Percentiles rank a stretch among this genome's conserved stretches.
Conservation (phyloP, 305 asterid species). For the Fraxinus velutina region DNA sequence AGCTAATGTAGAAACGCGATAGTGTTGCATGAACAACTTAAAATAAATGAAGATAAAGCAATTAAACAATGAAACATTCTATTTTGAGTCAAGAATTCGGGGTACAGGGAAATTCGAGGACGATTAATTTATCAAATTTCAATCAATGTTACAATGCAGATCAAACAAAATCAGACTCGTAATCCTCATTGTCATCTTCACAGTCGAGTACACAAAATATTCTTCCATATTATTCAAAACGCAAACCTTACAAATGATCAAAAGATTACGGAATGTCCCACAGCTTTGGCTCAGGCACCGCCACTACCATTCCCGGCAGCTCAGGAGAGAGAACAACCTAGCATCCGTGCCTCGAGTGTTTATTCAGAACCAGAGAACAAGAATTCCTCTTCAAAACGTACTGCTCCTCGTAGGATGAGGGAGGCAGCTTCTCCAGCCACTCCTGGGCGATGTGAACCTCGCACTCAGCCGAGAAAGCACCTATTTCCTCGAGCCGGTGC, state of each 20-base stretch:
- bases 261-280: constrained; percentile 74
- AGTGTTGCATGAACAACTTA: not conserved
- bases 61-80: not conserved
- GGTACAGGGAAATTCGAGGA: not conserved
- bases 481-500: constrained; percentile 85
- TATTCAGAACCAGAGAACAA: constrained; percentile 54
- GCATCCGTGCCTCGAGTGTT: constrained; percentile 87
- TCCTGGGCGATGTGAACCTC: constrained; percentile 95
- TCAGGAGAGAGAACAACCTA: constrained; percentile 70
- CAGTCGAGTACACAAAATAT: constrained; percentile 20
- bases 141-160: constrained; percentile 9
- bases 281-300: constrained; percentile 74
- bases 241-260: constrained; percentile 14
- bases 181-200: not conserved
- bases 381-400: constrained; percentile 61
- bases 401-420: constrained; percentile 64
- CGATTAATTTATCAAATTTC: constrained; percentile 8
- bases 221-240: constrained; percentile 27
- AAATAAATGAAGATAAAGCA: not conserved
- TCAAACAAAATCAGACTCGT: constrained; percentile 13
- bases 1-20: not conserved
- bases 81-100: not conserved
- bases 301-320: constrained; percentile 90
- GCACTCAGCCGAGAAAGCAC: constrained; percentile 92
- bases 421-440: constrained; percentile 86